These are phyloP conservation scores for Lachnellula hyalina DNA, from an alignment of 2,329 filamentous ascomycete genomes.

Conservation along the genomic window DNA sequence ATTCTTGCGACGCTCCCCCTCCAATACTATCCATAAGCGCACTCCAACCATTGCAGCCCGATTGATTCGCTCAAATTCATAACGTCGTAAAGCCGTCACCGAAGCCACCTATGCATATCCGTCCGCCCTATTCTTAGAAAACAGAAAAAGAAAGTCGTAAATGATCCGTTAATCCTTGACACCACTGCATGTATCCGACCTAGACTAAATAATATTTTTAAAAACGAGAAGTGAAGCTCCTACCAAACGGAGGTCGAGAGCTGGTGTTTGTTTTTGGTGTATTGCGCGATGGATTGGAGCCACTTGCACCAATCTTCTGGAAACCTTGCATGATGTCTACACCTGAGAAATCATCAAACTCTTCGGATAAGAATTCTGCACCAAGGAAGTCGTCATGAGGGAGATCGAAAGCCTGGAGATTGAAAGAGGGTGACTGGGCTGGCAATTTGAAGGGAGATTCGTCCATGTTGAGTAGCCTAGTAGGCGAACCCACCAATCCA, in stretches of 20 bases:
- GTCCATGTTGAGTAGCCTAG: conserved; percentile 40
- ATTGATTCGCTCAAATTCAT: conserved; percentile 7
- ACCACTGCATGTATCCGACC: background rate
- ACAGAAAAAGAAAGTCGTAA: conserved; percentile 10
- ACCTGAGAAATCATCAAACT: conserved; percentile 51
- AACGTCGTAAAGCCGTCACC: conserved; percentile 18
- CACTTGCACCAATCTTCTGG: conserved; percentile 63
- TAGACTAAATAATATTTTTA: conserved; percentile 10
- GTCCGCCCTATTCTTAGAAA: conserved; percentile 1
- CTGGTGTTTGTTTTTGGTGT: conserved; percentile 18
- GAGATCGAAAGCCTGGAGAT: conserved; percentile 21
- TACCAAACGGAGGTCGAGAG: conserved; percentile 23
- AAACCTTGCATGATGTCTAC: conserved; percentile 73
- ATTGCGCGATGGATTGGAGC: conserved; percentile 16
- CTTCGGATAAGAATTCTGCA: conserved; percentile 52
- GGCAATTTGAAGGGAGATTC: conserved; percentile 19
- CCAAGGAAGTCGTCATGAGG: conserved; percentile 49
- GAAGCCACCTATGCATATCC: background rate
- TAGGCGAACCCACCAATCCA: conserved; percentile 48
- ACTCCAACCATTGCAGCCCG: background rate
- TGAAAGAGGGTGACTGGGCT: conserved; percentile 18
- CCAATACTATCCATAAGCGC: background rate
- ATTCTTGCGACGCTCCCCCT: conserved; percentile 1
- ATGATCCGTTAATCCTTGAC: background rate
- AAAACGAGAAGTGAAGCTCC: conserved; percentile 31